phyloP scores from a whole-genome alignment of 306 rosid genomes.

The Quercus rubra region DNA sequence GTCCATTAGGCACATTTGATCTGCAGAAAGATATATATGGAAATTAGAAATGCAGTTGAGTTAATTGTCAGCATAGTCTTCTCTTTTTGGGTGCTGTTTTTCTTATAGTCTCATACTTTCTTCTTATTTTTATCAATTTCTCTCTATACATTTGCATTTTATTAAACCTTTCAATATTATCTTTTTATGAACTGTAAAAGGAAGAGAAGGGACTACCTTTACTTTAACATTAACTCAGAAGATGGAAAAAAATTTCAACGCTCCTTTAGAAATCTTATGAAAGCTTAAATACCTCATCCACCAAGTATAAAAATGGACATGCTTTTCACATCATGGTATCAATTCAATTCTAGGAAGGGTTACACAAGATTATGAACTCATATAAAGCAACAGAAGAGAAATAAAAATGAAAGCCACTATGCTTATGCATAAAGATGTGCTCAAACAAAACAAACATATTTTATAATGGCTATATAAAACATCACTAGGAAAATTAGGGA shows the following conservation, averaged over 20 bases:
- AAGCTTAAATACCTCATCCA: neutral
- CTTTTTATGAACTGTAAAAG: neutral
- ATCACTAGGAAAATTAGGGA: neutral
- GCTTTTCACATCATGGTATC: neutral
- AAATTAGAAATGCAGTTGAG: conserved; percentile 2
- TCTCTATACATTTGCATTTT: neutral
- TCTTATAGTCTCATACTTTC: neutral
- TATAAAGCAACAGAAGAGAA: neutral
- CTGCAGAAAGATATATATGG: conserved; percentile 41
- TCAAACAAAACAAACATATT: neutral
- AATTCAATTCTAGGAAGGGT: neutral
- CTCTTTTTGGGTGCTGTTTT: neutral
- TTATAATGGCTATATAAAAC: neutral
- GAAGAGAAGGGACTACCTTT: neutral
- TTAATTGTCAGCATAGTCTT: neutral
- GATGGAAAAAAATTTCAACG: neutral
- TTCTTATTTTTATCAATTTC: neutral
- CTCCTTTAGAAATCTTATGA: neutral
- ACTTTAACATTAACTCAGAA: neutral
- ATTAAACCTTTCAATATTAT: neutral
- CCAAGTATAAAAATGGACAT: neutral
- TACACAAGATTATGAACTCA: neutral
- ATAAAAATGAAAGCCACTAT: neutral
- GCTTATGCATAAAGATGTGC: neutral
- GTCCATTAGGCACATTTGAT: conserved; percentile 88